These are phyloP conservation scores for Tetracladium marchalianum DNA, from an alignment of 495 filamentous ascomycete species.

Conservation along the genomic window DNA sequence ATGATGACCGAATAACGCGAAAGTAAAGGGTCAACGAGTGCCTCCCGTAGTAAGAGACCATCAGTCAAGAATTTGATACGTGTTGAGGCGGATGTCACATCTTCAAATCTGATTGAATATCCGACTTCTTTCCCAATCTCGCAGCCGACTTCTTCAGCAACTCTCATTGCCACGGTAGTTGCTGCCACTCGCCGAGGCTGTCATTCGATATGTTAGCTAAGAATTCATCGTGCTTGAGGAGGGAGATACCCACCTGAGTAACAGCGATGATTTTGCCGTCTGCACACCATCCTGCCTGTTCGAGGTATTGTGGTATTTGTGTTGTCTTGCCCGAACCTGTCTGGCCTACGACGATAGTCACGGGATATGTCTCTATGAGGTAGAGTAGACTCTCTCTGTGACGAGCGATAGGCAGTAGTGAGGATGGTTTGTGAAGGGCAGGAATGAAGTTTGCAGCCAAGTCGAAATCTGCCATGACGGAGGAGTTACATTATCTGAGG, in stretches of 20 bases:
- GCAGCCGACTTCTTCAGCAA: slow-evolving; percentile 88
- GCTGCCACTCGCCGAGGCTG: slow-evolving; percentile 90
- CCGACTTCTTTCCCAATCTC: slow-evolving; percentile 91
- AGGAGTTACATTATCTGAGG: background rate
- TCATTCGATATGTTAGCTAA: slow-evolving; percentile 11
- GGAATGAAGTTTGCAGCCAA: slow-evolving; percentile 60
- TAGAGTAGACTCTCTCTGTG: slow-evolving; percentile 67
- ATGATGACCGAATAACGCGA: slow-evolving; percentile 95
- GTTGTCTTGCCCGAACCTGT: slow-evolving; percentile 91
- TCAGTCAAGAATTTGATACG: slow-evolving; percentile 96
- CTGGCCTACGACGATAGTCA: slow-evolving; percentile 79
- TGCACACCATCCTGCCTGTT: slow-evolving; percentile 81
- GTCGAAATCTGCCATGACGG: slow-evolving; percentile 44
- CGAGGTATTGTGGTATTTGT: slow-evolving; percentile 78
- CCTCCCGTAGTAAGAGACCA: slow-evolving; percentile 88
- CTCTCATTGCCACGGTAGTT: slow-evolving; percentile 80
- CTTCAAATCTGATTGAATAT: slow-evolving; percentile 94
- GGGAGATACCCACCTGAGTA: slow-evolving; percentile 62
- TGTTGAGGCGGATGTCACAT: slow-evolving; percentile 79
- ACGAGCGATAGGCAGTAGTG: slow-evolving; percentile 67
- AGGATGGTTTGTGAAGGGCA: slow-evolving; percentile 66
- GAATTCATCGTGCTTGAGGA: background rate
- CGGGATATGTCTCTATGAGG: slow-evolving; percentile 63
- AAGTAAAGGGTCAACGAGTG: slow-evolving; percentile 83
- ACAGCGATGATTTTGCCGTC: slow-evolving; percentile 74